These are phyloP conservation scores for Vigna mungo DNA, from an alignment of 306 rosid genomes.

Conservation along the genomic window DNA sequence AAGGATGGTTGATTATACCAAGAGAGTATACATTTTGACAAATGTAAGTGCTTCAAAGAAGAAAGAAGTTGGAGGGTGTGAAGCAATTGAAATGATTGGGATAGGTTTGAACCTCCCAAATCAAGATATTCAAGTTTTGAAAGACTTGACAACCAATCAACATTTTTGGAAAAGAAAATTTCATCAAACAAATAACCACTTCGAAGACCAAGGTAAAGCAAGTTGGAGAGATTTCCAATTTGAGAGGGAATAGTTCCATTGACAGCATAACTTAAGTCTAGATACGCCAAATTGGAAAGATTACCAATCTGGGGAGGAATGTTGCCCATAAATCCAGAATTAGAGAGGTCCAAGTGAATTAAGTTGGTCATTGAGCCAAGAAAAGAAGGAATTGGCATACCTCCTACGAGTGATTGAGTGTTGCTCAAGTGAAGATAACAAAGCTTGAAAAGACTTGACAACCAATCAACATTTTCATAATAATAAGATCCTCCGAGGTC, in stretches of 20 bases:
- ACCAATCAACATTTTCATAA: no score
- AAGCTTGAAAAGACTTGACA: no score
- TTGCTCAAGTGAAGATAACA: no score
- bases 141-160: not conserved
- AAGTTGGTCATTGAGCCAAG: constrained; percentile 13
- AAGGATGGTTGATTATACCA: not conserved
- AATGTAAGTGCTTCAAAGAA: constrained; percentile 13
- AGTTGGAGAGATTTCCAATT: constrained; percentile 32
- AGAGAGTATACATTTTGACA: rapidly evolving
- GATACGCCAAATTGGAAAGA: constrained; percentile 6
- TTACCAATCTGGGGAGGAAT: constrained; percentile 33
- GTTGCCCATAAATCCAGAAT: not conserved
- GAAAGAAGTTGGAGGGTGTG: constrained; percentile 23
- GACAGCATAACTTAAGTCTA: not conserved
- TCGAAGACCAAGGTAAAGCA: not conserved
- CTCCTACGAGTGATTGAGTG: rapidly evolving
- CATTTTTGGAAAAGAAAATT: no score
- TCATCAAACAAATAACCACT: not conserved
- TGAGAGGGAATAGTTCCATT: constrained; percentile 14
- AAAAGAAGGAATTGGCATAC: constrained; percentile 7
- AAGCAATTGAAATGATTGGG: constrained; percentile 10
- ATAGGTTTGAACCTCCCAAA: not conserved
- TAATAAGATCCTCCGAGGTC: no score
- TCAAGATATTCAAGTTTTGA: constrained; percentile 33
- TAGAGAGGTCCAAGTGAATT: not conserved